Evolutionary conservation across 441 rosid species (phyloP).

Genomic region (Gossypium davidsonii): DNA sequence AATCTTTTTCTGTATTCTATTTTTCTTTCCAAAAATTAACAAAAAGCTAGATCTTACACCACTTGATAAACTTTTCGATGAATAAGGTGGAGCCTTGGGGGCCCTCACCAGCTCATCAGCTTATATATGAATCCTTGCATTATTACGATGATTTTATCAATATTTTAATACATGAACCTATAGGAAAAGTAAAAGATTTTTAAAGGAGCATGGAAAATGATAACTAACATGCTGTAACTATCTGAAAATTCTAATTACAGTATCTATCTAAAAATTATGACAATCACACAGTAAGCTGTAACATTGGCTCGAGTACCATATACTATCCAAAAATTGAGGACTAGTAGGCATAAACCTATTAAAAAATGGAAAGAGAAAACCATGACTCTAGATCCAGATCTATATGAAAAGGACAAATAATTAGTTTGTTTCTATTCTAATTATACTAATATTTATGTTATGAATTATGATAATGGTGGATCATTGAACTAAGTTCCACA

Average conservation of each 20-base stretch:
- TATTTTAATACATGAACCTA: not conserved
- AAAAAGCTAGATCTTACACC: slow-evolving; percentile 2
- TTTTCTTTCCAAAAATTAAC: not conserved
- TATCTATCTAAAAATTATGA: not conserved
- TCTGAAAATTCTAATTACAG: too few relatives aligned
- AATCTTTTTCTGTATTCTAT: not conserved
- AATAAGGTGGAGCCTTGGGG: slow-evolving; percentile 4
- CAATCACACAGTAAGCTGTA: not conserved
- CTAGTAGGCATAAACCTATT: not conserved
- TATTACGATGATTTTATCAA: not conserved
- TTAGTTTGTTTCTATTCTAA: slow-evolving; percentile 1
- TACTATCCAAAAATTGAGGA: not conserved
- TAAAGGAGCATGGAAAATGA: not conserved
- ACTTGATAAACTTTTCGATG: not conserved
- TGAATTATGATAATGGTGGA: not conserved
- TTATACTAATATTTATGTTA: not conserved
- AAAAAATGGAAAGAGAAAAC: not conserved
- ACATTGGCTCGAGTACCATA: not conserved
- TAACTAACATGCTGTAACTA: not conserved
- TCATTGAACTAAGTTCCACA: not conserved
- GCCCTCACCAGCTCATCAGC: not conserved
- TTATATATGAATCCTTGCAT: not conserved
- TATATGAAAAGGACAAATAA: not conserved
- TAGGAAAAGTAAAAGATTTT: not conserved
- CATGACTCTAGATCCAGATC: slow-evolving; percentile 7